phyloP scores from a whole-genome alignment of 208 protist species.

The Trypanosoma congolense region DNA sequence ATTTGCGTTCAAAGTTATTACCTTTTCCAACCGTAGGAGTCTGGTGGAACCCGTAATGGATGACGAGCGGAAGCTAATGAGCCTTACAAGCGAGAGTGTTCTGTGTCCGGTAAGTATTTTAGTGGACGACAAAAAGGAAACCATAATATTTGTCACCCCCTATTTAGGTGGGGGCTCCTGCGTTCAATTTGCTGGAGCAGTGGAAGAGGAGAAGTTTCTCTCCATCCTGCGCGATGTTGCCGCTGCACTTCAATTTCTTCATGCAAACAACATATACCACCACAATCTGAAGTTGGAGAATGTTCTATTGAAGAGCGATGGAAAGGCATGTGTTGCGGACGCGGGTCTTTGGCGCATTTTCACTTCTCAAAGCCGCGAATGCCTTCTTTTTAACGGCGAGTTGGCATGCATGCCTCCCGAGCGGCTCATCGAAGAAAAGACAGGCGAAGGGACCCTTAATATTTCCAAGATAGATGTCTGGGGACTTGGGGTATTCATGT shows the following conservation, averaged over 20 bases:
- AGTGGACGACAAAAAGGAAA: slow-evolving; percentile 69
- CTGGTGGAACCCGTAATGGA: slow-evolving; percentile 42
- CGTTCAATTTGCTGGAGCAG: slow-evolving; percentile 35
- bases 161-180: slow-evolving; percentile 38
- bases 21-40: slow-evolving; percentile 53
- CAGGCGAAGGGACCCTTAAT: background rate
- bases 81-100: slow-evolving; percentile 48
- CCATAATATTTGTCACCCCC: slow-evolving; percentile 61
- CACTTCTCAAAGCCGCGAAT: slow-evolving; percentile 63
- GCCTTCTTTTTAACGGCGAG: slow-evolving; percentile 80
- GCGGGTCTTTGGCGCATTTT: slow-evolving; percentile 72
- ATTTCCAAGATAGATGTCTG: slow-evolving; percentile 66
- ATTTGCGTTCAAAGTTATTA: slow-evolving; percentile 64
- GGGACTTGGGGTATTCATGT: slow-evolving; percentile 82
- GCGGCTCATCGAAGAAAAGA: slow-evolving; percentile 28
- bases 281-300: slow-evolving; percentile 83
- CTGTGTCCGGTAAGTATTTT: slow-evolving; percentile 59
- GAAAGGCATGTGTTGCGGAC: slow-evolving; percentile 61
- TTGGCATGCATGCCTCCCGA: slow-evolving; percentile 74
- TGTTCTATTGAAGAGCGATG: slow-evolving; percentile 48
- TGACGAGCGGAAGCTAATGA: slow-evolving; percentile 54
- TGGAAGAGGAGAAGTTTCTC: slow-evolving; percentile 51
- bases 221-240: slow-evolving; percentile 53
- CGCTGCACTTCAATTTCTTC: slow-evolving; percentile 57
- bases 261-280: slow-evolving; percentile 75